A percentile compares a stretch with the other conserved stretches of the same genome.
These are phyloP conservation scores for Coniophora puteana DNA, from an alignment of 1,284 basidiomycete species.

Conservation along the genomic window DNA sequence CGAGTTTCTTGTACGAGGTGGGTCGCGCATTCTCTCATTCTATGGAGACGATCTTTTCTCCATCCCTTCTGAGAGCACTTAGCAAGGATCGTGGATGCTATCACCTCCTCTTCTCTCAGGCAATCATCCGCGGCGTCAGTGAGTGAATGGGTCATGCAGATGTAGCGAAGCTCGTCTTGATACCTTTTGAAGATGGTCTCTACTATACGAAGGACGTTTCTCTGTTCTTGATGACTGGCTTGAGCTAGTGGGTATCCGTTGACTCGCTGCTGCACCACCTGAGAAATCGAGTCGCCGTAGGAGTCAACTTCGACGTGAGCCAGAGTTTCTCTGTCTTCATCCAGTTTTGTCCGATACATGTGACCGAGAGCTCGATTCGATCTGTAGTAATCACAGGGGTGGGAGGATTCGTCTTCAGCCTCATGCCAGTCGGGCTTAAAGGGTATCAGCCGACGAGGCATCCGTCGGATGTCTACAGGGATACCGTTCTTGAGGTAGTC, in stretches of 20 bases:
- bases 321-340: slow-evolving; percentile 32
- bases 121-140: slow-evolving; percentile 47
- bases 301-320: slow-evolving; percentile 17
- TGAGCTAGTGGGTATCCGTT: slow-evolving; percentile 12
- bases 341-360: slow-evolving; percentile 52
- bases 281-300: slow-evolving; percentile 44
- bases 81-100: slow-evolving; percentile 62
- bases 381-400: slow-evolving; percentile 57
- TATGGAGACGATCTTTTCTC: slow-evolving; percentile 54
- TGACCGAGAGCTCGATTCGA: slow-evolving; percentile 59
- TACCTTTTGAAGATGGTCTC: slow-evolving; percentile 44
- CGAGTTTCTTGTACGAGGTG: slow-evolving; percentile 47
- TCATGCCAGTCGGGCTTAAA: slow-evolving; percentile 71
- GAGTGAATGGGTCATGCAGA: slow-evolving; percentile 61
- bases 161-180: slow-evolving; percentile 56
- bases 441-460: slow-evolving; percentile 46
- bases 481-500: slow-evolving; percentile 68
- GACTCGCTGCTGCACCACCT: slow-evolving; percentile 34
- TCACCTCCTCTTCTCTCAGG: slow-evolving; percentile 62
- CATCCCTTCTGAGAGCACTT: slow-evolving; percentile 54
- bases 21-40: slow-evolving; percentile 52
- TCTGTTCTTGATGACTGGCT: slow-evolving; percentile 26
- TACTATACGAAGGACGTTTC: slow-evolving; percentile 28
- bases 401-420: slow-evolving; percentile 53
- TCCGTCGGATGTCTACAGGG: slow-evolving; percentile 47